These are phyloP conservation scores for Zasmidium angulare DNA, from an alignment of 2,329 filamentous ascomycete species.

Conservation along the genomic window DNA sequence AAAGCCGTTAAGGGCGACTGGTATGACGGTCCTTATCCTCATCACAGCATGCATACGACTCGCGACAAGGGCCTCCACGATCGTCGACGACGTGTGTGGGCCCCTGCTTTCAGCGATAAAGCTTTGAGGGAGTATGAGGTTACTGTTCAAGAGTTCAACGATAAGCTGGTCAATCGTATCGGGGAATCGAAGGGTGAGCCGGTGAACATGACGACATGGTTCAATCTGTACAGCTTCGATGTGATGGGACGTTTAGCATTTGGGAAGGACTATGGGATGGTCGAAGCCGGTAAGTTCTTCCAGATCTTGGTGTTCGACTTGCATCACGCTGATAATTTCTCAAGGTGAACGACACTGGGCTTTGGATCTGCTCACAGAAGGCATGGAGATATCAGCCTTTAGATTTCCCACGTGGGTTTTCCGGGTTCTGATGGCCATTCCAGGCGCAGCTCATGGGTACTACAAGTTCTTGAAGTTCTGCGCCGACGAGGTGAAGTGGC, in stretches of 20 bases:
- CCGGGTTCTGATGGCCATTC: conserved; percentile 34
- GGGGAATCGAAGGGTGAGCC: conserved; percentile 22
- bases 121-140: conserved; percentile 44
- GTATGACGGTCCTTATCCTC: conserved; percentile 40
- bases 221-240: conserved; percentile 47
- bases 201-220: conserved; percentile 42
- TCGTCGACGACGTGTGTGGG: conserved; percentile 42
- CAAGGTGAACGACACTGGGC: conserved; percentile 35
- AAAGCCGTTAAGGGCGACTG: conserved; percentile 43
- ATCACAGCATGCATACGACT: conserved; percentile 40
- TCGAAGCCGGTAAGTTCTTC: conserved; percentile 24
- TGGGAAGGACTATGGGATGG: conserved; percentile 43
- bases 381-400: conserved; percentile 28
- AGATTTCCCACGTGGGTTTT: conserved; percentile 36
- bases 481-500: conserved; percentile 32
- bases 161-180: conserved; percentile 37
- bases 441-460: conserved; percentile 35
- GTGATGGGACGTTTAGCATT: conserved; percentile 49
- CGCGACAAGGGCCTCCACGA: conserved; percentile 41
- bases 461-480: conserved; percentile 40
- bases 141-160: conserved; percentile 37
- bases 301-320: background rate
- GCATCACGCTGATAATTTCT: background rate
- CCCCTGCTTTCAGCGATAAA: conserved; percentile 42
- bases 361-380: conserved; percentile 39